Base-by-base conservation (phyloP, 768 basidiomycete genomes). In the Leucosporidium scottii region DNA sequence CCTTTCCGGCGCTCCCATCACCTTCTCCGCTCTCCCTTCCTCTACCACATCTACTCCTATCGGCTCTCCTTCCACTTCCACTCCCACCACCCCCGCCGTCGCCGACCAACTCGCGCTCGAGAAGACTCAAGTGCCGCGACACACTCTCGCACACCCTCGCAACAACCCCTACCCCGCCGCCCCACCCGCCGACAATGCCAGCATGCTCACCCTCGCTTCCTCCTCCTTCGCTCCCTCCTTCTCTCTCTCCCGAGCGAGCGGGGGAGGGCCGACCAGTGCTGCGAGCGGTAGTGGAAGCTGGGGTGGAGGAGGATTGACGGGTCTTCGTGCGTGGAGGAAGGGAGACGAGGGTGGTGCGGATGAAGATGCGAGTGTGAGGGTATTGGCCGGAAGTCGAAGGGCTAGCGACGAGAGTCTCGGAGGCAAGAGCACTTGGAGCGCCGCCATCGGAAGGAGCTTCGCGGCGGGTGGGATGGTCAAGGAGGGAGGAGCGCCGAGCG, bases 151-250 rank as follows among this genome's bases (percentile, higher is more conserved):
- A 62, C 92, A 97, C 79, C 93, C 94, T 15, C 85, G 92, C 56
- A 91, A 96, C 78, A 99, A 99, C 76, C 94, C 94, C 1, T 86
- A 90, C 28, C 94, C 96, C 28, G 88, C 88, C 21, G 90, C 90
- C 9, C 88, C 91, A 27, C 93, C 94, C 1, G 81, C 85, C 55
- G 92, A 93, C 75, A 93, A 98, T 75, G 94, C 94, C 2, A 93
- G 90, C 3, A 81, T 93, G 63, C 82, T 97, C 56, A 99, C 94
- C 0, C 84, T 99, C 17, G 94, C 94, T 18, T 93, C 91, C 30
- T 93, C 91, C 4, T 92, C 90, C 5, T 96, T 90, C 78, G 93
- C 72, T 9, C 72, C 72, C 8, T 47, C 31, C 44, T 44, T 73
- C 44, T 36, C 47, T n/a, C 30, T 53, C 47, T 34, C 66, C 50